These are phyloP conservation scores for Magnusiomyces paraingens DNA, from an alignment of 1,139 yeast genomes.

Conservation along the genomic window DNA sequence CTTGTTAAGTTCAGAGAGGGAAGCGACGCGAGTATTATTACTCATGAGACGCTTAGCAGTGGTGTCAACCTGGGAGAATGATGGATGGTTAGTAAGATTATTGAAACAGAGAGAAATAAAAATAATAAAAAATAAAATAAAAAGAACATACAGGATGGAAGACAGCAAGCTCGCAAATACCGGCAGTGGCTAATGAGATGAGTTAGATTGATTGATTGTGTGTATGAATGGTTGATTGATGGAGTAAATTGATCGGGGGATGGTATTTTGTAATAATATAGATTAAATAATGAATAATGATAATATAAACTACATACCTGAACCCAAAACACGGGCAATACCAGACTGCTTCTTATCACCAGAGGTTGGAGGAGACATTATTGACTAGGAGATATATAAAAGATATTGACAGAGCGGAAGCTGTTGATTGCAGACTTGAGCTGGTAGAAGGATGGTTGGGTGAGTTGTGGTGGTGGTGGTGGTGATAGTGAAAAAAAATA, in stretches of 20 bases:
- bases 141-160: slow-evolving; percentile 70
- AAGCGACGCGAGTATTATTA: slow-evolving; percentile 62
- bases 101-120: not conserved
- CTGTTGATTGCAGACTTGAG: too few relatives aligned
- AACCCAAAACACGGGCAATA: slow-evolving; percentile 84
- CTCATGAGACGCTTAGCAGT: slow-evolving; percentile 97
- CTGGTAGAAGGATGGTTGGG: not conserved
- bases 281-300: not conserved
- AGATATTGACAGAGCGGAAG: too few relatives aligned
- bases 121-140: not conserved
- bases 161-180: slow-evolving; percentile 90
- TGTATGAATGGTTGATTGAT: not conserved
- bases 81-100: not conserved
- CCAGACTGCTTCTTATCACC: slow-evolving; percentile 84
- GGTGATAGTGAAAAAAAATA: too few relatives aligned
- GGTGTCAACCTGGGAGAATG: slow-evolving; percentile 55
- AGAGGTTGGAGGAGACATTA: slow-evolving; percentile 41
- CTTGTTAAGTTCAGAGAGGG: slow-evolving; percentile 60
- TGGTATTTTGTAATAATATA: too few relatives aligned
- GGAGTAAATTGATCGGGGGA: too few relatives aligned
- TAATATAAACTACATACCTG: slow-evolving; percentile 34
- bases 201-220: slow-evolving; percentile 1
- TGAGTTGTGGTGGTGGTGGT: not conserved
- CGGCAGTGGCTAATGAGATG: slow-evolving; percentile 70
- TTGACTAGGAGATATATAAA: not conserved